These are phyloP conservation scores for Hymenoscyphus scutula DNA, from an alignment of 2,329 filamentous ascomycete genomes.

Conservation along the genomic window DNA sequence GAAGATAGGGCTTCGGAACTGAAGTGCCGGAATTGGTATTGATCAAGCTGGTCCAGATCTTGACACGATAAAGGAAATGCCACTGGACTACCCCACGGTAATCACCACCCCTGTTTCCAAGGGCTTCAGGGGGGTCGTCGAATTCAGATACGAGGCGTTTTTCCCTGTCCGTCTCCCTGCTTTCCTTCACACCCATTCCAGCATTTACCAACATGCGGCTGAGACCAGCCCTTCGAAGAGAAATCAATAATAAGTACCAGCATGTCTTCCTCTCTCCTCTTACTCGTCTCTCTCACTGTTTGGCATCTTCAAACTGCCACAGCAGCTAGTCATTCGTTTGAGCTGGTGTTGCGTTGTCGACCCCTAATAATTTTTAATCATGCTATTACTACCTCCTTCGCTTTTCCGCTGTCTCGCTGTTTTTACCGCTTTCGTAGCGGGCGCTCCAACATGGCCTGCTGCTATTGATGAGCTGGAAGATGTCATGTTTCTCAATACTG, in stretches of 20 bases:
- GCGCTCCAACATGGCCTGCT: constrained; percentile 60
- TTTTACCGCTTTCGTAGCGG: constrained; percentile 27
- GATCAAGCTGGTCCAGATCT: not conserved
- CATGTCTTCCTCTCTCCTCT: constrained; percentile 8
- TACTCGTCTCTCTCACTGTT: constrained; percentile 9
- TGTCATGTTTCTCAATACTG: constrained; percentile 58
- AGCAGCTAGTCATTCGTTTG: constrained; percentile 27
- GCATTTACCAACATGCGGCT: constrained; percentile 18
- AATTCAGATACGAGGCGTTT: constrained; percentile 6
- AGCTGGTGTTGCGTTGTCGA: constrained; percentile 12
- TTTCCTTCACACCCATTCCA: not conserved
- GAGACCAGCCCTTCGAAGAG: constrained; percentile 15
- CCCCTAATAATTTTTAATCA: constrained; percentile 25
- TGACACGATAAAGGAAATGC: not conserved
- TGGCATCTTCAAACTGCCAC: constrained; percentile 19
- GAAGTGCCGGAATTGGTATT: not conserved
- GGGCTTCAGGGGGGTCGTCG: not conserved
- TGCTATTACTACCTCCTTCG: constrained; percentile 28
- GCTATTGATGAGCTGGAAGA: constrained; percentile 60
- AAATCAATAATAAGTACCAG: constrained; percentile 13
- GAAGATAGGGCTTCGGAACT: constrained; percentile 2
- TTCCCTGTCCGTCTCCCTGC: not conserved
- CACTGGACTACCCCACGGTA: not conserved
- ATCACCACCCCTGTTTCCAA: not conserved
- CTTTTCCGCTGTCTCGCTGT: constrained; percentile 19